A percentile compares a stretch with the other conserved stretches of the same genome.
Evolutionary conservation across 169 alveolate species (phyloP).

Genomic region (Toxoplasma gondii): DNA sequence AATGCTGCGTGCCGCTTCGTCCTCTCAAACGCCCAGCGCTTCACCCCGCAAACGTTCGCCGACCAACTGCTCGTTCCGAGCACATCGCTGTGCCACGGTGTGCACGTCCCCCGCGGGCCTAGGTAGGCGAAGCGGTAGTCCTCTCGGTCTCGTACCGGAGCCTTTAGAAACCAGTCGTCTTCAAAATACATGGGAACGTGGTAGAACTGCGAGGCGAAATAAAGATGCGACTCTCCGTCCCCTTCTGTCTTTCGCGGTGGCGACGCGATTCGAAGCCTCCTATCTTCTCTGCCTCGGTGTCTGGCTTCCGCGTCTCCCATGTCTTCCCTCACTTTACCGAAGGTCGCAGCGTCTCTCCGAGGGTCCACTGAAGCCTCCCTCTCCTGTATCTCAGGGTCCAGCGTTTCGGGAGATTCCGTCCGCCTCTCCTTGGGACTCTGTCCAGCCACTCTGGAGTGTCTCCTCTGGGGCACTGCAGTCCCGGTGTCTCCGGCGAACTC

Average conservation of each 20-base stretch:
- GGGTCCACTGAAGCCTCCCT: no score
- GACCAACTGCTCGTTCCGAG: slow-evolving; percentile 55
- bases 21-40: slow-evolving; percentile 62
- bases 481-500: background rate
- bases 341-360: no score
- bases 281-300: no score
- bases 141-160: background rate
- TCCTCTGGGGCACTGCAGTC: no score
- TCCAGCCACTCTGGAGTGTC: no score
- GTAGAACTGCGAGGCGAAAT: background rate
- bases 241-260: background rate
- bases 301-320: no score
- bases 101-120: slow-evolving; percentile 64
- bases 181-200: background rate
- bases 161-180: slow-evolving; percentile 62
- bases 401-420: background rate
- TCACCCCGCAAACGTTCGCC: slow-evolving; percentile 63
- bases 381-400: background rate
- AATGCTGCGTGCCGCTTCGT: background rate
- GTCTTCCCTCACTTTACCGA: no score
- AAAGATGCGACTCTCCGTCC: background rate
- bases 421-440: background rate
- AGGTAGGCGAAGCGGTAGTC: slow-evolving; percentile 65
- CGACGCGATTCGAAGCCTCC: background rate
- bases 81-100: slow-evolving; percentile 64